Conservation (phyloP, 192 early-diverging fungal genomes). For the Backusella sp. region DNA sequence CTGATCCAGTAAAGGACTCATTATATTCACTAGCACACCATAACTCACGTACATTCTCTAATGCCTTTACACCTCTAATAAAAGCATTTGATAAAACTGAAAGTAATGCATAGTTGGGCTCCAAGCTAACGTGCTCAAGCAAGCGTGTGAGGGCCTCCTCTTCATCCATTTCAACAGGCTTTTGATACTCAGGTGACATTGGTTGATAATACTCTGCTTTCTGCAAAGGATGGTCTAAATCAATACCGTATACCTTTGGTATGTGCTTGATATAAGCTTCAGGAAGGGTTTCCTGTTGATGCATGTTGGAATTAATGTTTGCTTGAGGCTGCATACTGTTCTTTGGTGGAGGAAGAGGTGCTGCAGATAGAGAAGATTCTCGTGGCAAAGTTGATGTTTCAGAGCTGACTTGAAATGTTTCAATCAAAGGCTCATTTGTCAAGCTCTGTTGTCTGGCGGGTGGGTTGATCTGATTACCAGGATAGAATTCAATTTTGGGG, state of each 20-base stretch:
- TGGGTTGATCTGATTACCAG: background rate
- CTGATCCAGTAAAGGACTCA: slow-evolving; percentile 31
- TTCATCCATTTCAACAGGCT: background rate
- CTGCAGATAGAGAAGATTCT: background rate
- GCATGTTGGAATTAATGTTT: background rate
- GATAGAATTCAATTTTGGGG: background rate
- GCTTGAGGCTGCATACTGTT: background rate
- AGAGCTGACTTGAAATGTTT: background rate
- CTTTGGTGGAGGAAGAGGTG: background rate
- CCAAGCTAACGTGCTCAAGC: background rate
- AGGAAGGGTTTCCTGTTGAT: background rate
- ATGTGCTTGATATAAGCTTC: background rate
- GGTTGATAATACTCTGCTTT: background rate
- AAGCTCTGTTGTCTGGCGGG: background rate
- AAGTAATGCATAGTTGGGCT: slow-evolving; percentile 20
- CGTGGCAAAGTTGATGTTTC: background rate
- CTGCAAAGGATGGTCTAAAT: background rate
- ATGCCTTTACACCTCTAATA: slow-evolving; percentile 1
- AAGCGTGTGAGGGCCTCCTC: background rate
- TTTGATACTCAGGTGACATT: background rate
- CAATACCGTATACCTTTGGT: background rate
- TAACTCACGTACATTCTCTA: slow-evolving; percentile 20
- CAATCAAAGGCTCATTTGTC: background rate
- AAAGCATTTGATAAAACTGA: slow-evolving; percentile 20
- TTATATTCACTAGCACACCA: slow-evolving; percentile 28